Evolutionary conservation across 2,329 filamentous ascomycete genomes (phyloP), one percentile per base, ranked within the genome.

Genomic region (Fusarium lyarnte): DNA sequence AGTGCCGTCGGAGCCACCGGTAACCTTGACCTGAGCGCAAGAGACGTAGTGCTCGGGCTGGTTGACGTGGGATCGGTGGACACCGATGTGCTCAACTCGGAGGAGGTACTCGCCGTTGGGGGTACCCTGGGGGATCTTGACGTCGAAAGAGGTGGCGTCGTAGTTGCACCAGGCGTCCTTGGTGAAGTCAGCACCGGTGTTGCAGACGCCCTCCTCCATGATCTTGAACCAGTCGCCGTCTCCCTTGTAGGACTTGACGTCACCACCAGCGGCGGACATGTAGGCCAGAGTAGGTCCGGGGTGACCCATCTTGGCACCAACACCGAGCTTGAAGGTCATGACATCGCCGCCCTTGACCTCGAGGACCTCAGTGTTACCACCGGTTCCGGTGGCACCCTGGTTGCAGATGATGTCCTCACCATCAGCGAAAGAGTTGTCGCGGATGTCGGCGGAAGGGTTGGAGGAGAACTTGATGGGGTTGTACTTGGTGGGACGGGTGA

Each of bases 401-500:
- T 66, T 66, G 61, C 63, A 66, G 61, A 66, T 31, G 43, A 66
- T 66, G 27, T 66, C 63, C 19, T 66, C 63, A 5, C 63, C 63
- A 49, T 66, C 63, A 25, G 46, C 61, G 51, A 66, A 66, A 33
- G 63, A 66, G 63, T 66, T 66, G 63, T 66, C 63, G 43, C 61
- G 61, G 51, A 66, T 59, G 17, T 66, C 63, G 27, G 33, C 63
- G 9, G 63, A 11, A 47, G 63, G 63, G 63, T 66, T 66, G 63
- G 63, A 66, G 27, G 63, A 66, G 63, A 66, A 66, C 63, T 66
- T 66, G 63, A 66, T 66, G 61, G 63, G 63, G 61, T 66, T 66
- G 63, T 45, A 66, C 51, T 66, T 66, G 61, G 63, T 66, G 38
- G 63, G 19, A 58, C 63, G 63, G 21, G 63, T 66, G 61, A 66